Conservation (phyloP, 2,329 filamentous ascomycete genomes). For the Colletotrichum camelliae region DNA sequence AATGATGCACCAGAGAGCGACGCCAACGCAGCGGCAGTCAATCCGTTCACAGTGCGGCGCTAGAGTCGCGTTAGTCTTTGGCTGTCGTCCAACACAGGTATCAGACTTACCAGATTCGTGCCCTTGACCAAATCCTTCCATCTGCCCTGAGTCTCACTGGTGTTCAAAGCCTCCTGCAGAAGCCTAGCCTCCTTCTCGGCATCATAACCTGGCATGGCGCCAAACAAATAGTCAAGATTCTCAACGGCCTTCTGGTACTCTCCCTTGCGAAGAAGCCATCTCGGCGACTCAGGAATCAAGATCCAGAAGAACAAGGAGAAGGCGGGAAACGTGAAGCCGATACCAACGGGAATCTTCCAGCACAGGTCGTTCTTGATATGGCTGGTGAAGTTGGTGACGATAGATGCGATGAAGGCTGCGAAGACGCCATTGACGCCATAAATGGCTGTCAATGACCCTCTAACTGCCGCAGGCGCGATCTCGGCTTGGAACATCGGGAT, state of each 20-base stretch:
- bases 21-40: constrained; percentile 5
- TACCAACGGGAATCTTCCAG: constrained; percentile 25
- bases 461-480: constrained; percentile 24
- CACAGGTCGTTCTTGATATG: constrained; percentile 18
- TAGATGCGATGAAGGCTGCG: constrained; percentile 24
- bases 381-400: constrained; percentile 26
- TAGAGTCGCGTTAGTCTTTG: not conserved
- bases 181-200: constrained; percentile 22
- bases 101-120: not conserved
- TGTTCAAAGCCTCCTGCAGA: constrained; percentile 16
- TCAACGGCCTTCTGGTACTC: constrained; percentile 16
- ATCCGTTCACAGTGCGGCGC: constrained; percentile 15
- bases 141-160: not conserved
- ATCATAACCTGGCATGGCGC: constrained; percentile 16
- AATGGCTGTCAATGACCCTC: constrained; percentile 22
- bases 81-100: accelerated
- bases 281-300: constrained; percentile 30
- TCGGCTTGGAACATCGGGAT: constrained; percentile 28
- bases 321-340: constrained; percentile 22
- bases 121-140: constrained; percentile 18
- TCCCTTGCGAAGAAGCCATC: constrained; percentile 30
- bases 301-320: constrained; percentile 19
- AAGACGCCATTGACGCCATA: constrained; percentile 26
- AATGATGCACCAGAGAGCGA: constrained; percentile 26
- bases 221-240: constrained; percentile 22